Evolutionary conservation across 176 grass and related monocot species (phyloP).

Genomic region (Luzula sylvatica): DNA sequence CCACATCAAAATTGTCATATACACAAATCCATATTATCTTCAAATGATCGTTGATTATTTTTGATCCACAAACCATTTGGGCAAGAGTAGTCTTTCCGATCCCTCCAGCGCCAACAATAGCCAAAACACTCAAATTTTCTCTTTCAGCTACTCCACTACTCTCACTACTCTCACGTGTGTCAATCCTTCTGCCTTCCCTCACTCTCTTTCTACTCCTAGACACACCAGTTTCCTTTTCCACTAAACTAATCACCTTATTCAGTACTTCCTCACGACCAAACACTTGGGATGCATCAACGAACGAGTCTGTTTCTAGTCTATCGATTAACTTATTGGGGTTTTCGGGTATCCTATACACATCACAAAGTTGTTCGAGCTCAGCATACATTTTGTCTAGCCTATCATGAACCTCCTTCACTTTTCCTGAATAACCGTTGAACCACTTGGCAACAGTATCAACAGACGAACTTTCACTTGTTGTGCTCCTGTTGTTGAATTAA

Average conservation of each 20-base stretch:
- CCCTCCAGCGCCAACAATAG: conserved; percentile 38
- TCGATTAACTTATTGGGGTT: conserved; percentile 1
- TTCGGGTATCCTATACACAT: neutral
- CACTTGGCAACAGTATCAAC: no score
- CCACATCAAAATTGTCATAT: conserved; percentile 22
- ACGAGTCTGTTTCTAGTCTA: neutral
- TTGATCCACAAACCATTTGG: conserved; percentile 30
- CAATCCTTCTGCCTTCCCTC: neutral
- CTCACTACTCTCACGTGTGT: no score
- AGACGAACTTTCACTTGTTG: neutral
- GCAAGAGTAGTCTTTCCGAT: conserved; percentile 41
- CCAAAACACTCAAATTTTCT: conserved; percentile 9
- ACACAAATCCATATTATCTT: conserved; percentile 33
- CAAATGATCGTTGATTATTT: neutral
- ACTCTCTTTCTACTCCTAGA: neutral
- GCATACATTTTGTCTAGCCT: neutral
- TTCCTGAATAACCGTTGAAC: neutral
- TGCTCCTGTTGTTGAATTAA: no score
- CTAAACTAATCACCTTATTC: neutral
- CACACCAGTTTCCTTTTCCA: neutral
- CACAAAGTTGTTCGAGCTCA: neutral
- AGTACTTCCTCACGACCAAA: neutral
- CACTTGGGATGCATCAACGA: neutral
- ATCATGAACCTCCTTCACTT: neutral
- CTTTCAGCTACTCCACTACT: neutral